Evolutionary conservation across 1,139 yeast species (phyloP), one percentile per base, ranked within the genome.

Genomic region (Taphrina confusa): DNA sequence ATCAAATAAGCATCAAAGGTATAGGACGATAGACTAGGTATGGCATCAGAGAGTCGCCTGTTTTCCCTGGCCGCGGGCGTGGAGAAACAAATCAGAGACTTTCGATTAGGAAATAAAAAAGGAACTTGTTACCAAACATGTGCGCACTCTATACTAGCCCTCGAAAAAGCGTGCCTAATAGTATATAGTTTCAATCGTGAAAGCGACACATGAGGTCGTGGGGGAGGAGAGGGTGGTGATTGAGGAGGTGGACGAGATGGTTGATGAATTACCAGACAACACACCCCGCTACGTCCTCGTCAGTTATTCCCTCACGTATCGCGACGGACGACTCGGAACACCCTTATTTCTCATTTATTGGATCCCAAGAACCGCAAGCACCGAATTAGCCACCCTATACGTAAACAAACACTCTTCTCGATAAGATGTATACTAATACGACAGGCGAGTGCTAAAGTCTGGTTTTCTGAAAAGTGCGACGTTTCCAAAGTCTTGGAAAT

Each of bases 321-420:
- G 28, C 34, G 49, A 55, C 12, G 96, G 95, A 0, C 77, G 95
- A 63, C 78, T 81, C 68, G 80, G 83, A 52, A 78, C 81, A 11
- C 96, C 96, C 1, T 79, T 87, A 65, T 89, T 89, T 1, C 74
- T 91, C 70, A 67, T 90, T 25, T 90, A 89, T 72, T 90, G 92
- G 84, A 80, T 87, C 62, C 97, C 97, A 1, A 85, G 84, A 25
- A 87, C 96, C 0, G 79, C 90, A 18, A 85, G 87, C 16, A 92
- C 84, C 70, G 87, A 84, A 60, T 76, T 80, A 69, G 81, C 85
- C 70, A 90, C 90, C 96, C 74, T 87, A 14, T 54, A 54, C 36
- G 58, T 54, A 11, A 5, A 33, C 14, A 16, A 11, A 14, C 42
- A 42, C 6, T 18, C n/a, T 8, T 3, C 45, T 9, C 25, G 22